phyloP scores from a whole-genome alignment of 352 stramenopile genomes.

The Phytopythium montanum region DNA sequence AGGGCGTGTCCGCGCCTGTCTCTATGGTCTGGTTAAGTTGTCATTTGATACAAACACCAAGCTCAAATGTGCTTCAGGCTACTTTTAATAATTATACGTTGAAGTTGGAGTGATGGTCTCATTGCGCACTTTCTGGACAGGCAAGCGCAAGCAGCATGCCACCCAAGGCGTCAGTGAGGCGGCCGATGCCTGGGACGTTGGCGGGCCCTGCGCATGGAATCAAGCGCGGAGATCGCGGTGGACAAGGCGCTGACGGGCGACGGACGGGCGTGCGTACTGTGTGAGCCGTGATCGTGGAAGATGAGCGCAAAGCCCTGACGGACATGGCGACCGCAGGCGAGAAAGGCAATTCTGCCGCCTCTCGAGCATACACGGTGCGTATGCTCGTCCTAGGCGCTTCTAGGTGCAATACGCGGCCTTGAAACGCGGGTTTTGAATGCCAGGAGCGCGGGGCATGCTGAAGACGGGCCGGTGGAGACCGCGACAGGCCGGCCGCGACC shows the following conservation, averaged over 20 bases:
- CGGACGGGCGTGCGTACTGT: neutral
- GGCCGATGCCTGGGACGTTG: neutral
- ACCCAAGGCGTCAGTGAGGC: neutral
- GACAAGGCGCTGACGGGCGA: neutral
- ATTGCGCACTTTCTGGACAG: neutral
- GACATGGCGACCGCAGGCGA: neutral
- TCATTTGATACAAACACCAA: neutral
- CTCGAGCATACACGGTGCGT: neutral
- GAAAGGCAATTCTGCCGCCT: neutral
- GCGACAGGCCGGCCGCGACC: neutral
- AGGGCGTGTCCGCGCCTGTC: neutral
- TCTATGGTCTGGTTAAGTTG: neutral
- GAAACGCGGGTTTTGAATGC: too few species aligned
- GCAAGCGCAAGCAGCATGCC: neutral
- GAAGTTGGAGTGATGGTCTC: slow-evolving; percentile 2
- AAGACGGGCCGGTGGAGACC: neutral
- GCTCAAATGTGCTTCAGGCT: neutral
- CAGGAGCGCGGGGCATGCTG: neutral
- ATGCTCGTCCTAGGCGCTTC: too few species aligned
- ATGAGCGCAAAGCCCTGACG: too few species aligned
- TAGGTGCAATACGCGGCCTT: too few species aligned
- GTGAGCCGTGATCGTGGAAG: too few species aligned
- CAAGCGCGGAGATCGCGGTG: neutral
- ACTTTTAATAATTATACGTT: neutral
- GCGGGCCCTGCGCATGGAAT: neutral